These are phyloP conservation scores for Cystobasidium tubakii DNA, from an alignment of 768 basidiomycete genomes.

Conservation along the genomic window DNA sequence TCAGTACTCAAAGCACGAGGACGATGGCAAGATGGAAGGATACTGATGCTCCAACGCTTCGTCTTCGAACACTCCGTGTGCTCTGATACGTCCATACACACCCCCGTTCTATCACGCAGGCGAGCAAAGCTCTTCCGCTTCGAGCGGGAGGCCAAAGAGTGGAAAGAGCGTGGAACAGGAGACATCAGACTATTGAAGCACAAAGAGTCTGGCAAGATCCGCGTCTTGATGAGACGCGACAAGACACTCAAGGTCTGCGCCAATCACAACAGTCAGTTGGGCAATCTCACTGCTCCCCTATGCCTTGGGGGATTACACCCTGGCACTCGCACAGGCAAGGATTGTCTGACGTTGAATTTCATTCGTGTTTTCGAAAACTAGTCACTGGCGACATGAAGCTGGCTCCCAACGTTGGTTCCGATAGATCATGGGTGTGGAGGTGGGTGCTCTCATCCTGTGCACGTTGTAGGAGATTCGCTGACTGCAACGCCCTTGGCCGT, in stretches of 20 bases:
- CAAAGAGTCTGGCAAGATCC: conserved; percentile 81
- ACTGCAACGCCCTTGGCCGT: no score
- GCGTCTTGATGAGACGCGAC: conserved; percentile 98
- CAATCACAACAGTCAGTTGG: conserved; percentile 75
- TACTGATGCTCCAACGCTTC: no score
- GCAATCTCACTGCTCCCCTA: neutral
- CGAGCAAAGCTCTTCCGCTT: conserved; percentile 98
- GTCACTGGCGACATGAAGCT: conserved; percentile 85
- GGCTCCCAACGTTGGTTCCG: conserved; percentile 95
- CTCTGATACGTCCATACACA: no score
- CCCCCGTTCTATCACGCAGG: conserved; percentile 54
- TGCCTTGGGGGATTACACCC: neutral
- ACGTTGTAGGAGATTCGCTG: neutral
- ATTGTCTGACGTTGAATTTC: conserved; percentile 1
- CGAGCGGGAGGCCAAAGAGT: conserved; percentile 67
- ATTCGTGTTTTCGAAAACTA: conserved; percentile 50
- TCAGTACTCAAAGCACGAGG: no score
- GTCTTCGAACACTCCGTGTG: no score
- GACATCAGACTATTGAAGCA: conserved; percentile 78
- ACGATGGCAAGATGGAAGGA: no score
- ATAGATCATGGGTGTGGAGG: conserved; percentile 99
- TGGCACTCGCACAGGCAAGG: neutral
- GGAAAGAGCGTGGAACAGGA: conserved; percentile 71
- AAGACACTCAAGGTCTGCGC: conserved; percentile 99
- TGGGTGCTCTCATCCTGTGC: neutral